Percentiles rank a stretch among this genome's conserved stretches.
phyloP scores from a whole-genome alignment of 1,284 basidiomycete genomes.

The Moesziomyces parantarcticus region DNA sequence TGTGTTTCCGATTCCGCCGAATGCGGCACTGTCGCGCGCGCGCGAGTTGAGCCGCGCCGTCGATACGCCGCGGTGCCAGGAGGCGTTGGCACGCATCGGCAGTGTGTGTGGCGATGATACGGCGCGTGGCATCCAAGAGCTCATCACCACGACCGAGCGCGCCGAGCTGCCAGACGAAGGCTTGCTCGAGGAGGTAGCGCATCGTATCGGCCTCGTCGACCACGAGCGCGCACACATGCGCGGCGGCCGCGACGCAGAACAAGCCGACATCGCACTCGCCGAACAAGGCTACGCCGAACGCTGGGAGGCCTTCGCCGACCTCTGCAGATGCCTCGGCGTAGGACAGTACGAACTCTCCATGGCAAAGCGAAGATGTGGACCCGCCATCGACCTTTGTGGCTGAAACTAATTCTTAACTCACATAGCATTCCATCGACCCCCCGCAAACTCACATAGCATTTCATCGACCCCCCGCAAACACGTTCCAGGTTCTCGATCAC shows the following conservation, averaged over 20 bases:
- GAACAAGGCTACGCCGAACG: constrained; percentile 31
- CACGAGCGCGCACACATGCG: constrained; percentile 15
- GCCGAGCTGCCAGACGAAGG: constrained; percentile 24
- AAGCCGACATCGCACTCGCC: constrained; percentile 28
- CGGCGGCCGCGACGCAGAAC: constrained; percentile 18
- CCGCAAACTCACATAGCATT: not conserved
- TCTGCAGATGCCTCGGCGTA: constrained; percentile 27
- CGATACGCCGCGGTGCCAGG: constrained; percentile 9
- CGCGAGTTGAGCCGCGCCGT: constrained; percentile 19
- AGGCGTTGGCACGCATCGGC: constrained; percentile 6
- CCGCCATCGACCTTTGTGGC: constrained; percentile 37
- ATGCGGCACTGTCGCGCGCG: constrained; percentile 35
- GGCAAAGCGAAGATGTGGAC: constrained; percentile 37
- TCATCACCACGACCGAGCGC: constrained; percentile 25
- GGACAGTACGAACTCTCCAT: constrained; percentile 27
- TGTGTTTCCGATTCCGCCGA: constrained; percentile 45
- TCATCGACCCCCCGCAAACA: too few species aligned
- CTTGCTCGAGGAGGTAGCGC: constrained; percentile 28
- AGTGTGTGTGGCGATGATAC: not conserved
- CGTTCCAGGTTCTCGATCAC: too few species aligned
- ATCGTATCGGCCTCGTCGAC: constrained; percentile 30
- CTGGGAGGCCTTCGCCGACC: constrained; percentile 26
- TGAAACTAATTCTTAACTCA: not conserved
- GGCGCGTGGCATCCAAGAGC: constrained; percentile 3
- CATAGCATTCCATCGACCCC: too few species aligned